A percentile compares a stretch with the other conserved stretches of the same genome.
phyloP scores from a whole-genome alignment of 2,329 filamentous ascomycete species.

The Trichoderma citrinoviride region DNA sequence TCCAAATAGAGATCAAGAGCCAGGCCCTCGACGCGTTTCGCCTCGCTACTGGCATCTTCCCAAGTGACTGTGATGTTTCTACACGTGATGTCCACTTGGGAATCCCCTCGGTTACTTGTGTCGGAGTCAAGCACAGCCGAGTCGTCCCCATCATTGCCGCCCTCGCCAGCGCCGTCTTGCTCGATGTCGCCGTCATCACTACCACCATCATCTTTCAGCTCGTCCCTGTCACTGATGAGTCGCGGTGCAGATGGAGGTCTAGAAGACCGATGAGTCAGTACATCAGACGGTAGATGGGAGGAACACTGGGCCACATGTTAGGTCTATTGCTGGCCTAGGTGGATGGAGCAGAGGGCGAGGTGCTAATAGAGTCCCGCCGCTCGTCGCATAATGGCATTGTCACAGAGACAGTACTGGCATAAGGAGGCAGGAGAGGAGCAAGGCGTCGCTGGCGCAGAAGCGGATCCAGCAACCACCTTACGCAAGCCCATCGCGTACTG shows the following conservation, averaged over 20 bases:
- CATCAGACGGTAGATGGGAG: neutral
- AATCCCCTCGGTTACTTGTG: neutral
- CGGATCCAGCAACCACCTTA: neutral
- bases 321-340: neutral
- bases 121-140: neutral
- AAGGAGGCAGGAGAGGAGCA: slow-evolving; percentile 8
- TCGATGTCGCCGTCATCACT: too few relatives aligned
- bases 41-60: neutral
- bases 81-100: neutral
- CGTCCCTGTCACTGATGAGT: neutral
- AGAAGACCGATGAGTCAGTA: neutral
- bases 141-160: neutral
- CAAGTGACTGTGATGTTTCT: neutral
- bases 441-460: neutral
- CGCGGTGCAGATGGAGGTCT: neutral
- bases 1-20: neutral
- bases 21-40: neutral
- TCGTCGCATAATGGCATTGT: neutral
- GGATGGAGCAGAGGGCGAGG: neutral
- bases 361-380: slow-evolving; percentile 4
- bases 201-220: neutral
- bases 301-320: neutral
- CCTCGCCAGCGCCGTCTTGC: too few relatives aligned
- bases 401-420: slow-evolving; percentile 13
- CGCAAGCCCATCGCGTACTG: neutral